These are phyloP conservation scores for Starmerella vaccinii DNA, from an alignment of 805 yeast genomes.

Conservation along the genomic window DNA sequence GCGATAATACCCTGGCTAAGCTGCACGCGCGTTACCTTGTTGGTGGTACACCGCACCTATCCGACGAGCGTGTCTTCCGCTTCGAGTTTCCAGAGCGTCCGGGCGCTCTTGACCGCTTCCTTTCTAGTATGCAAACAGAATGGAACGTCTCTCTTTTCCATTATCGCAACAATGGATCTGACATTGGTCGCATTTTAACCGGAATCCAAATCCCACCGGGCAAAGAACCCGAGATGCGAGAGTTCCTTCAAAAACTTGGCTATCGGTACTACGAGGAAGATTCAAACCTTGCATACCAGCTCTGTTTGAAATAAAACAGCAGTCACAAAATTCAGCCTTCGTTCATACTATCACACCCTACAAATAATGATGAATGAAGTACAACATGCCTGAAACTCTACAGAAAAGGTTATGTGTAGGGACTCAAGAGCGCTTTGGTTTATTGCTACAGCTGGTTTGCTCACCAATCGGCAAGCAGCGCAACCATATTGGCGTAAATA, in stretches of 20 bases:
- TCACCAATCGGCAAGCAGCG: too few species aligned
- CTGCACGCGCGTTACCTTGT: conserved; percentile 92
- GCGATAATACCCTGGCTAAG: conserved; percentile 90
- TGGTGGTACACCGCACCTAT: conserved; percentile 73
- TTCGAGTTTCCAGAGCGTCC: conserved; percentile 98
- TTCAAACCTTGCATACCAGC: conserved; percentile 73
- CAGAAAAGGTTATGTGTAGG: too few species aligned
- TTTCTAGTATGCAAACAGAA: conserved; percentile 54
- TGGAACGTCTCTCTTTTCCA: conserved; percentile 96
- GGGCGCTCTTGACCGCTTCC: conserved; percentile 77
- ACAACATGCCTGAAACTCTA: too few species aligned
- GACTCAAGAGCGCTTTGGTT: too few species aligned
- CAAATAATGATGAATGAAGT: too few species aligned
- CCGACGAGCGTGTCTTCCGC: conserved; percentile 64
- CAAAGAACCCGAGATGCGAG: conserved; percentile 53
- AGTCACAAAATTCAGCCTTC: too few species aligned
- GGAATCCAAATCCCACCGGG: conserved; percentile 78
- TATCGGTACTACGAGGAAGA: conserved; percentile 75
- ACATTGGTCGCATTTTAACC: conserved; percentile 82
- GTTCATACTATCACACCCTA: too few species aligned
- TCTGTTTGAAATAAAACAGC: conserved; percentile 45
- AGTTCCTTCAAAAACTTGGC: conserved; percentile 59
- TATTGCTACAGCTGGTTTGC: too few species aligned
- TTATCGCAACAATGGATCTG: conserved; percentile 94
- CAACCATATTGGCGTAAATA: too few species aligned